Evolutionary conservation across 805 yeast genomes (phyloP).

Genomic region (Jamesozyma spencerorum): DNA sequence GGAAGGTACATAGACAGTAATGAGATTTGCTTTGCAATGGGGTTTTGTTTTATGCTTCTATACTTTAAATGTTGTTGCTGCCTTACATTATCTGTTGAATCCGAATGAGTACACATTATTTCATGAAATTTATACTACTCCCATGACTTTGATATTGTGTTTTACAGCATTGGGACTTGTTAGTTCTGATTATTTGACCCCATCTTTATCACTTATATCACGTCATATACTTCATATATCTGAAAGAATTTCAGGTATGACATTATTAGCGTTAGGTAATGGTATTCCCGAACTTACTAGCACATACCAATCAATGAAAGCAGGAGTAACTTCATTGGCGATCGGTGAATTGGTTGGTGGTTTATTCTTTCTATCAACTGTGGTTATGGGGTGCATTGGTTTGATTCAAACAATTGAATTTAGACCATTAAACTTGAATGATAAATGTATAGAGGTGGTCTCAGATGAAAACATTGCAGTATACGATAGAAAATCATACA

Average conservation of each 20-base stretch:
- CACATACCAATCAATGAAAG: slow-evolving; percentile 71
- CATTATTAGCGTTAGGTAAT: slow-evolving; percentile 83
- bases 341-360: slow-evolving; percentile 90
- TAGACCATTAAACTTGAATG: not conserved
- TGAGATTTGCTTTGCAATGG: not conserved
- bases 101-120: not conserved
- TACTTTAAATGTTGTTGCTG: slow-evolving; percentile 2
- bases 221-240: slow-evolving; percentile 46
- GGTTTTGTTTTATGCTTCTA: slow-evolving; percentile 5
- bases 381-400: slow-evolving; percentile 74
- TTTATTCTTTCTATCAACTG: slow-evolving; percentile 69
- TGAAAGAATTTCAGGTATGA: slow-evolving; percentile 76
- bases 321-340: slow-evolving; percentile 68
- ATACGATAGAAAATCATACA: slow-evolving; percentile 37
- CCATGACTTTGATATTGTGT: slow-evolving; percentile 29
- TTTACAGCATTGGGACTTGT: slow-evolving; percentile 64
- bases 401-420: slow-evolving; percentile 24
- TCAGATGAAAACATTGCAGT: not conserved
- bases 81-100: not conserved
- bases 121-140: slow-evolving; percentile 11
- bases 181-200: slow-evolving; percentile 76
- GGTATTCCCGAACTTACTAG: slow-evolving; percentile 86
- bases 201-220: slow-evolving; percentile 64
- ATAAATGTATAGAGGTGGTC: not conserved
- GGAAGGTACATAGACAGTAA: not conserved